Percentiles rank a stretch among this genome's conserved stretches.
phyloP scores from a whole-genome alignment of 495 filamentous ascomycete species.

The Penicillium angulare region DNA sequence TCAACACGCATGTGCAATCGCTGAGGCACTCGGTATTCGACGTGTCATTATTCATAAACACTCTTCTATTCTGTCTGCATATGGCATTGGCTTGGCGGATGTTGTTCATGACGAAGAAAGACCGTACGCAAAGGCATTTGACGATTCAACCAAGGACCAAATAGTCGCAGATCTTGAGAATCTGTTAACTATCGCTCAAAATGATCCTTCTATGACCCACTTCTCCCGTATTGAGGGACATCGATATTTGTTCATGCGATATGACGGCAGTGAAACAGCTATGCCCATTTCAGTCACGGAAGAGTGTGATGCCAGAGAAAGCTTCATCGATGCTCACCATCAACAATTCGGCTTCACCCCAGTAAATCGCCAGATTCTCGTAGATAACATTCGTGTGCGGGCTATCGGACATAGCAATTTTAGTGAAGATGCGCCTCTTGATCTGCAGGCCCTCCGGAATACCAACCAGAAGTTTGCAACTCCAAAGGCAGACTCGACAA shows the following conservation, averaged over 20 bases:
- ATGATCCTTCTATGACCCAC: too few species aligned
- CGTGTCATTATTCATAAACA: slow-evolving; percentile 34
- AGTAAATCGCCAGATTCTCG: slow-evolving; percentile 73
- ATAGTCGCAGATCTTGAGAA: slow-evolving; percentile 6
- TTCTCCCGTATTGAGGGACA: slow-evolving; percentile 26
- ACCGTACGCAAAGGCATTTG: slow-evolving; percentile 1
- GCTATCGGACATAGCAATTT: slow-evolving; percentile 55
- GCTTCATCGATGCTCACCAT: slow-evolving; percentile 81
- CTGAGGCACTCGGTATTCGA: slow-evolving; percentile 27
- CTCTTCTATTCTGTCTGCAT: slow-evolving; percentile 35
- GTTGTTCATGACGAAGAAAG: slow-evolving; percentile 7
- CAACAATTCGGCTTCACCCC: slow-evolving; percentile 93
- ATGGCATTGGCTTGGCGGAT: slow-evolving; percentile 37
- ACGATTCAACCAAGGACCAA: background rate
- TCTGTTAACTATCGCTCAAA: slow-evolving; percentile 25
- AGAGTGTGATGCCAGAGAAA: slow-evolving; percentile 44
- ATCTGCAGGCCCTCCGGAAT: too few species aligned
- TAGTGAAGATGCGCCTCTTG: slow-evolving; percentile 43
- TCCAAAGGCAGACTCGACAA: background rate
- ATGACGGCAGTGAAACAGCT: slow-evolving; percentile 42
- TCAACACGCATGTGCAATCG: slow-evolving; percentile 36
- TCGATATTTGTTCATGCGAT: slow-evolving; percentile 43
- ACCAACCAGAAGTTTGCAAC: too few species aligned
- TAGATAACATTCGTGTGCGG: slow-evolving; percentile 87
- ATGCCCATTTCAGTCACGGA: slow-evolving; percentile 47